Conservation (phyloP, 1,284 basidiomycete genomes). For the Irpex lacteus region DNA sequence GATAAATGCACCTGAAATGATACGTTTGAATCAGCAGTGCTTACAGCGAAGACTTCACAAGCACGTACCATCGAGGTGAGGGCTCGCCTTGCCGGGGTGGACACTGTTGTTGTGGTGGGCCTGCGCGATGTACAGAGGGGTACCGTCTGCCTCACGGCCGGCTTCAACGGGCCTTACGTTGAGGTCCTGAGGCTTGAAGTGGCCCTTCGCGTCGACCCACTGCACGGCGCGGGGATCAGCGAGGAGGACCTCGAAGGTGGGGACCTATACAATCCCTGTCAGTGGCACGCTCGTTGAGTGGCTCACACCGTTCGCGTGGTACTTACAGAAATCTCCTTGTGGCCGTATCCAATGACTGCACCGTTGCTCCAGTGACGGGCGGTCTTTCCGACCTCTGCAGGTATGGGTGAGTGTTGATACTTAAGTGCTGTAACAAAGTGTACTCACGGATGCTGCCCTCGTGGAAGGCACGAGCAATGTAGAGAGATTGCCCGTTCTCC, state of each 20-base stretch:
- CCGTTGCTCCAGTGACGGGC: slow-evolving; percentile 54
- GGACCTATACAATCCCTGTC: slow-evolving; percentile 1
- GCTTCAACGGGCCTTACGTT: slow-evolving; percentile 59
- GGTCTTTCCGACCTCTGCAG: slow-evolving; percentile 65
- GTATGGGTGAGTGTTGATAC: slow-evolving; percentile 5
- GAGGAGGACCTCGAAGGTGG: slow-evolving; percentile 45
- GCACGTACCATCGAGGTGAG: slow-evolving; percentile 47
- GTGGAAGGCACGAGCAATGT: slow-evolving; percentile 56
- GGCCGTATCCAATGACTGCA: slow-evolving; percentile 56
- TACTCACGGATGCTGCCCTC: slow-evolving; percentile 63
- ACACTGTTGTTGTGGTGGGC: slow-evolving; percentile 45
- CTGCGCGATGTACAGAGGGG: slow-evolving; percentile 57
- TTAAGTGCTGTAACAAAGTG: background rate
- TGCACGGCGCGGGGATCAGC: slow-evolving; percentile 54
- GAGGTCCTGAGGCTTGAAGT: slow-evolving; percentile 41
- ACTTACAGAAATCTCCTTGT: slow-evolving; percentile 56
- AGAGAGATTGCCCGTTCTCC: slow-evolving; percentile 51
- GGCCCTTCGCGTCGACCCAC: slow-evolving; percentile 54
- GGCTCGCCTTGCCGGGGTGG: slow-evolving; percentile 64
- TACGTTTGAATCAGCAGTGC: background rate
- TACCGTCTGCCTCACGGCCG: slow-evolving; percentile 61
- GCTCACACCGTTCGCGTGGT: background rate
- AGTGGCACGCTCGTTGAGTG: background rate
- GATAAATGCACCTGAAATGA: slow-evolving; percentile 45
- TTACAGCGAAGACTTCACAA: background rate